These are phyloP conservation scores for Ascochyta koolunga DNA, from an alignment of 2,329 filamentous ascomycete species.

Conservation along the genomic window DNA sequence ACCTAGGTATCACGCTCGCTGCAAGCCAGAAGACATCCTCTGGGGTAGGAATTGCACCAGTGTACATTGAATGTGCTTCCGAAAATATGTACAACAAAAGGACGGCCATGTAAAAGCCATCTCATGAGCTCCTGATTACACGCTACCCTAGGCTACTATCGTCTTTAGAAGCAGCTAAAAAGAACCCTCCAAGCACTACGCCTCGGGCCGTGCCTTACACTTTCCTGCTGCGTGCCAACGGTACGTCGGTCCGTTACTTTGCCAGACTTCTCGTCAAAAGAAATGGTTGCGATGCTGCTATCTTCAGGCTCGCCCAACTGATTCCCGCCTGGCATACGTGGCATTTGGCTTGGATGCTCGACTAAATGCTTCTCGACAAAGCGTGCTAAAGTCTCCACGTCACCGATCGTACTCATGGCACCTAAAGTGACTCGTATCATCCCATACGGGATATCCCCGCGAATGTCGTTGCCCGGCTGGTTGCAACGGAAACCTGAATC, in stretches of 20 bases:
- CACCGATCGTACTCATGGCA: conserved; percentile 64
- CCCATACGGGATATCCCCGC: conserved; percentile 61
- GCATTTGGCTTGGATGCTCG: conserved; percentile 3
- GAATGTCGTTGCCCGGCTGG: conserved; percentile 57
- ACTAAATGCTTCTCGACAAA: conserved; percentile 9
- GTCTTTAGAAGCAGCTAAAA: conserved; percentile 6
- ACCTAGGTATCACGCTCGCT: not conserved
- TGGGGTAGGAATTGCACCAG: not conserved
- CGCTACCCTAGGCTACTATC: not conserved
- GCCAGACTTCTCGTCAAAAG: not conserved
- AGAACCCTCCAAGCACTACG: conserved; percentile 4
- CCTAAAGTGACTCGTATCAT: conserved; percentile 67
- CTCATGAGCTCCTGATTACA: not conserved
- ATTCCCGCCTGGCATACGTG: not conserved
- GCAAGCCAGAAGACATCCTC: not conserved
- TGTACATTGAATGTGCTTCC: not conserved
- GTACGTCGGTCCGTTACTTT: not conserved
- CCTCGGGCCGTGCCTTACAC: conserved; percentile 4
- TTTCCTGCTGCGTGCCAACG: not conserved
- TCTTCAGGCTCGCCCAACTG: not conserved
- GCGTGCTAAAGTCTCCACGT: conserved; percentile 51
- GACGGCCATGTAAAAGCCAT: not conserved
- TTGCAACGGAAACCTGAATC: conserved; percentile 65
- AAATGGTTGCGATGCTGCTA: not conserved
- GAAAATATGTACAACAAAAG: conserved; percentile 1